Percentiles rank a stretch among this genome's conserved stretches.
phyloP scores from a whole-genome alignment of 1,284 basidiomycete species.

The Thelephora terrestris region DNA sequence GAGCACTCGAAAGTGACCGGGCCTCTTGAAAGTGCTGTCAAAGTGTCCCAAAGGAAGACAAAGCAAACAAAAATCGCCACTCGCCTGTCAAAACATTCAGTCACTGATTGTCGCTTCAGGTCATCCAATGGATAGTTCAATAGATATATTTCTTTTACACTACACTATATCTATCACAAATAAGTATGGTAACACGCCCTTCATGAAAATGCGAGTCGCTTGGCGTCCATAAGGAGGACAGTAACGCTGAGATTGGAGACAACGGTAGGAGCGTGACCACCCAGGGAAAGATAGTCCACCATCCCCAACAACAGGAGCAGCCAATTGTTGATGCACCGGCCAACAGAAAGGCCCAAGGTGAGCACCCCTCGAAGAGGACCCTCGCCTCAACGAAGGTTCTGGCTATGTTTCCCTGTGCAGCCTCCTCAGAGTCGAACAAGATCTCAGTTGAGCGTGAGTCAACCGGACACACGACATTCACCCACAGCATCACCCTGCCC shows the following conservation, averaged over 20 bases:
- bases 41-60: no score
- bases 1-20: no score
- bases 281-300: constrained; percentile 44
- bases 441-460: constrained; percentile 51
- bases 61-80: no score
- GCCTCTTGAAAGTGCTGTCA: no score
- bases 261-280: constrained; percentile 62
- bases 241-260: constrained; percentile 61
- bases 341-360: not conserved
- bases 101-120: no score
- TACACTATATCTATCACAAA: no score
- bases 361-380: not conserved
- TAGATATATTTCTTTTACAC: no score
- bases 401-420: constrained; percentile 4
- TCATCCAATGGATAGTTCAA: no score
- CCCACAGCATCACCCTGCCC: constrained; percentile 62
- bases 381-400: not conserved
- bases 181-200: no score
- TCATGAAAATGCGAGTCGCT: no score
- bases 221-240: constrained; percentile 68
- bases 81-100: no score
- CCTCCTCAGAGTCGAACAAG: constrained; percentile 11
- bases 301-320: constrained; percentile 9
- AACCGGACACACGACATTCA: constrained; percentile 44
- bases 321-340: not conserved